Base-by-base conservation (phyloP, 1,139 yeast species). In the Yamadazyma songkhlaensis region DNA sequence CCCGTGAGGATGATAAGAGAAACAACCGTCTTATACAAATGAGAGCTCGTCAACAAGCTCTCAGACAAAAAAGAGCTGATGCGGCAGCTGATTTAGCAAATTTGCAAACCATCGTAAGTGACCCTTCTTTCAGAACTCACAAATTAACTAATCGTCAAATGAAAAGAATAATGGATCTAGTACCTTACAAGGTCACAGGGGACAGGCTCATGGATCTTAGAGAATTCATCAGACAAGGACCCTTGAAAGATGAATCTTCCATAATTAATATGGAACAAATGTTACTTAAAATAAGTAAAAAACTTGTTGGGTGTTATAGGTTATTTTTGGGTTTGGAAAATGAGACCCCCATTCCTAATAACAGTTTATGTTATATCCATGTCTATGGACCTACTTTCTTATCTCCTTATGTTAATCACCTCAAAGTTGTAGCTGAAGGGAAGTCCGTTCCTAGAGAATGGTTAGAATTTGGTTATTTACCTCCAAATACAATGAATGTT, bases 271-370 rank as follows among this genome's bases (percentile, higher is more conserved):
- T 13, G 5, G 15, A 27, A 27, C 6, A 27, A 7, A 13, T 27
- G 13, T 6, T 27, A 12, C 6, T 13, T 4, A 8, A n/a, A 13
- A 27, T 27, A 10, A 4, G 13, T 15, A 9, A 9, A 8, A 13
- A 27, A 15, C 6, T n/a, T 7, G 8, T 7, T 12, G 6, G 6
- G 4, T 25, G 27, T 12, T 25, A n/a, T 25, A 4, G 7, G 4
- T 7, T n/a, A 27, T 40, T 38, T 8, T 79, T 58, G 39, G 77
- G 81, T 29, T 63, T 71, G 29, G 5, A 11, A 8, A 10, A 1
- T 51, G 55, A 84, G 57, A 17, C 20, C 20, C 20, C 20, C 20
- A 17, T 17, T 17, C 38, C 70, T 74, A 49, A 24, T 23, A 17
- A 23, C 12, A 3, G 12, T 12, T 25, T n/a, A 3, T 26, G 29